Evolutionary conservation across 192 early-diverging fungal species (phyloP), one percentile per base, ranked within the genome.

Genomic region (Podila minutissima): DNA sequence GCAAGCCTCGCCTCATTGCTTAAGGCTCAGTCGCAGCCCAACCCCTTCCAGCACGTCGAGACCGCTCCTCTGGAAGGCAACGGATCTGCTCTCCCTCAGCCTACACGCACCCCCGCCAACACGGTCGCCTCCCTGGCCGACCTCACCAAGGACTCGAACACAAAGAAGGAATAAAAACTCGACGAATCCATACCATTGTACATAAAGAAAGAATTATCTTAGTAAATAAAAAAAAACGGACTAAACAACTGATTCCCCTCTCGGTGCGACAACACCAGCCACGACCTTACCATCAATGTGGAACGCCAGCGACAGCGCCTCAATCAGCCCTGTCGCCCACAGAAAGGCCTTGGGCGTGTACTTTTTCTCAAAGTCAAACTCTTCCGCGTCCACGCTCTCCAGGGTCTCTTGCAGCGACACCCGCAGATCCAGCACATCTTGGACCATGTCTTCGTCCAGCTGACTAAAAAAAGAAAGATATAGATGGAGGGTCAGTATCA

Each of bases 21-120:
- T 50, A 66, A 69, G 62, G 77, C 77, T 20, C 77, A 81, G 63
- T 72, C 77, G 20, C 71, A 55, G 20, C 66, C 71, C 17, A 81
- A 73, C 58, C 77, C 77, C 41, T 81, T 60, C 57, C 59, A 24
- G 22, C 51, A 66, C 51, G 70, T 58, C 7, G 71, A 72, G 41
- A 26, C 75, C 4, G 60, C 59, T 5, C 53, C 66, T 41, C 46
- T 79, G 53, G 69, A 29, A 49, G 28, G 22, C 37, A 62, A 63
- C 17, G 57, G 22, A 51, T 37, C 53, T 37, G 35, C 35, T 37
- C 41, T 11, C 3, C 38, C 38, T 13, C 41, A 46, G 41, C 41
- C 41, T 13, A 46, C 41, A 0, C 41, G 41, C 20, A n/a, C 26
- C 35, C 20, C 32, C 31, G 4, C 13, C 32, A 55, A 33, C 28